Evolutionary conservation across 208 protist genomes (phyloP), one percentile per base, ranked within the genome.

Genomic region (Tritrichomonas musculus): DNA sequence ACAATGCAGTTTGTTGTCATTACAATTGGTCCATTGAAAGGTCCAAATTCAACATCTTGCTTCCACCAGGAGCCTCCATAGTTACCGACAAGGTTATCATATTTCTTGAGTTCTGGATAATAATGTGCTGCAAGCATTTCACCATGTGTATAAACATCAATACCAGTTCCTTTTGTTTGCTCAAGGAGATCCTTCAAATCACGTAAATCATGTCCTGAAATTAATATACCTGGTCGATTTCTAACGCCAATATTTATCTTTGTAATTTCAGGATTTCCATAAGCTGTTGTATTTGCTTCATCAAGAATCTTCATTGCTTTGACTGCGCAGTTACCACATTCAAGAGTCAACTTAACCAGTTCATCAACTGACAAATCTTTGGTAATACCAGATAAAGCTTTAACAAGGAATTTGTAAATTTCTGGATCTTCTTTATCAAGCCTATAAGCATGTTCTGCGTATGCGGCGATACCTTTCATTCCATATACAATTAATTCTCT

Each of bases 1-100:
- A 96, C 95, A 39, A 97, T 75, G 94, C 97, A 98, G 94, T 98
- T 98, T 57, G 97, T 97, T 22, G 97, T 98, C 95, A 98, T 97
- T 0, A 98, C n/a, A 50, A 98, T 97, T n/a, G 97, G 73, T 0
- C 97, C 97, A 33, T 96, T 96, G 93, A 98, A 97, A 36, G 64
- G 13, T 1, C 77, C 49, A 69, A 97, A 97, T 77, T 98, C 97
- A 0, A 93, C 75, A 36, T 93, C 94, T 94, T 98, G 97, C 3
- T 93, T 66, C 60, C 97, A 93, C 97, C 97, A 98, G n/a, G 96
- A 93, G 44, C 93, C 66, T 47, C 96, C 95, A 93, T 94, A 97
- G 94, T 97, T 93, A 11, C 95, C 96, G 8, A 92, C 92, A 41
- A 97, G 94, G 69, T 96, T 93, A n/a, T 9, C 30, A 80, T 94